Evolutionary conservation across 2,329 filamentous ascomycete species (phyloP).

Genomic region (Trichoderma atrobrunneum): DNA sequence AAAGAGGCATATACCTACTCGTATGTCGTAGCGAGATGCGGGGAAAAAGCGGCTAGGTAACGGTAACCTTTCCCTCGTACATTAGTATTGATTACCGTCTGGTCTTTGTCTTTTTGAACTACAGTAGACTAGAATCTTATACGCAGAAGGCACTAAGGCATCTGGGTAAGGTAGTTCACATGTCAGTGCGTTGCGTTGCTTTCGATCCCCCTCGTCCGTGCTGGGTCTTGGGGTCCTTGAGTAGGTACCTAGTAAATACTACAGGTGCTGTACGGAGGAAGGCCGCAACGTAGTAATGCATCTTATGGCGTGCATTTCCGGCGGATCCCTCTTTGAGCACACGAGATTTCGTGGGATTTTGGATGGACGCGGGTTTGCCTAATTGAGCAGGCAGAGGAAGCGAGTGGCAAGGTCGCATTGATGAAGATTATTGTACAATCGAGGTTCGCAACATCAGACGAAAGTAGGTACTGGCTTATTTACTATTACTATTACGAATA

Average conservation of each 20-base stretch:
- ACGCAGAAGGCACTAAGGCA: not conserved
- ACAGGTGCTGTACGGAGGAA: not conserved
- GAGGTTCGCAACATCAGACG: not conserved
- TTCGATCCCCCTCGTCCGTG: not conserved
- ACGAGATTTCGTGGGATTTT: not conserved
- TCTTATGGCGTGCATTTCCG: not conserved
- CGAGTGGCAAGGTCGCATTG: not conserved
- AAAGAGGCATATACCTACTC: not conserved
- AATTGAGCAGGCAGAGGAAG: not conserved
- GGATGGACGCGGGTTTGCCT: not conserved
- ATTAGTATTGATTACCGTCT: not conserved
- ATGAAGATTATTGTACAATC: no score
- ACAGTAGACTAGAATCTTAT: not conserved
- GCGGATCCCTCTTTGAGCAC: not conserved
- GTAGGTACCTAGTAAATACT: no score
- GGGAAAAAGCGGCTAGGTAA: not conserved
- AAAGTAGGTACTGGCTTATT: not conserved
- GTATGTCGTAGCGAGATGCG: slow-evolving; percentile 1
- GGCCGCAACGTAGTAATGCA: not conserved
- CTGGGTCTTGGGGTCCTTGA: not conserved
- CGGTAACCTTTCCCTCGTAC: not conserved
- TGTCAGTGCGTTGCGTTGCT: not conserved
- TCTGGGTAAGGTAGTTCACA: not conserved
- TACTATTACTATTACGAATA: no score
- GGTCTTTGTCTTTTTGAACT: not conserved